These are phyloP conservation scores for Bimuria novae-zelandiae DNA, from an alignment of 2,329 filamentous ascomycete species.

Conservation along the genomic window DNA sequence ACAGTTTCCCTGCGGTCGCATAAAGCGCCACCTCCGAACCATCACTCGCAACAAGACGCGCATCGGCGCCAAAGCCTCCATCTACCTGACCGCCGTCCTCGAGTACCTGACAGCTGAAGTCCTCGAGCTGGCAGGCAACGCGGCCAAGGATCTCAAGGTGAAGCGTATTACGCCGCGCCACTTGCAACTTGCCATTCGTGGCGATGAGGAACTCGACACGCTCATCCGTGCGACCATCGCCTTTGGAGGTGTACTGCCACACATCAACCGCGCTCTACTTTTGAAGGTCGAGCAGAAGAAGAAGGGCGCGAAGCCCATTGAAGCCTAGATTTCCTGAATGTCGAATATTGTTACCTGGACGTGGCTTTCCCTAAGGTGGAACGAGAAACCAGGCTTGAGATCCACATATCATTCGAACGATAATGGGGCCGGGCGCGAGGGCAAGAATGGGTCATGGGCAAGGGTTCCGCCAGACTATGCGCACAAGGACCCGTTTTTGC, in stretches of 20 bases:
- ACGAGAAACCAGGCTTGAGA: not conserved
- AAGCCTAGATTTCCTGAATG: constrained; percentile 24
- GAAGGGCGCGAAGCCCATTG: constrained; percentile 74
- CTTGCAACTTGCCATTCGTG: constrained; percentile 95
- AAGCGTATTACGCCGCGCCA: constrained; percentile 99
- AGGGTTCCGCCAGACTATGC: not conserved
- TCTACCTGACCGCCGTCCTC: constrained; percentile 96
- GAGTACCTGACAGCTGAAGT: constrained; percentile 99
- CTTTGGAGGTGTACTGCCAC: constrained; percentile 95
- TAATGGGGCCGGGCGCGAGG: not conserved
- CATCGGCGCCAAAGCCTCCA: constrained; percentile 96
- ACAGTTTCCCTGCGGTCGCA: constrained; percentile 98
- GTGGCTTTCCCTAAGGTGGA: not conserved
- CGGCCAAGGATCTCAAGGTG: constrained; percentile 98
- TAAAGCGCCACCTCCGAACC: constrained; percentile 99
- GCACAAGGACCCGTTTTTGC: not conserved
- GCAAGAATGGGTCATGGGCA: not conserved
- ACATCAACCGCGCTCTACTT: constrained; percentile 96
- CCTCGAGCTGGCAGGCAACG: constrained; percentile 95
- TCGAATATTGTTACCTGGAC: not conserved
- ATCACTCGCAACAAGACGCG: constrained; percentile 99
- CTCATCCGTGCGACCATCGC: constrained; percentile 97
- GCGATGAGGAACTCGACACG: constrained; percentile 97
- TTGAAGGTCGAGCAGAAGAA: constrained; percentile 98
- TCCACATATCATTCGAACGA: not conserved